Percentiles rank a stretch among this genome's conserved stretches.
Evolutionary conservation across 345 rosid genomes (phyloP).

Genomic region (Sonneratia alba): DNA sequence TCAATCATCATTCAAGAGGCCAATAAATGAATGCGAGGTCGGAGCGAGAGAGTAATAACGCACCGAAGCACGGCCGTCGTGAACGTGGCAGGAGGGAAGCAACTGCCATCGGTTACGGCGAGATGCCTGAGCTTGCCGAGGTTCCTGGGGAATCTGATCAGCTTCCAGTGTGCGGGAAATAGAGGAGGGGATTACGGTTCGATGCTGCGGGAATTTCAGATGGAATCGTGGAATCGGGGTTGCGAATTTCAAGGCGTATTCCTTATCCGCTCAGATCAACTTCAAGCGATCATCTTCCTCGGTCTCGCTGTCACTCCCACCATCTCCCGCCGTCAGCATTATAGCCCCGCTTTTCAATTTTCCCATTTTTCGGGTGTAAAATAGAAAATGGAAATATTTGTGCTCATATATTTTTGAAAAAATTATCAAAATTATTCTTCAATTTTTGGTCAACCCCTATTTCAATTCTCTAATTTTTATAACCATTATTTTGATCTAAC

Average conservation of each 20-base stretch:
- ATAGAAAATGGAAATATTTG: too few relatives aligned
- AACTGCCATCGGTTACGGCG: slow-evolving; percentile 38
- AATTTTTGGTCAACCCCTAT: too few relatives aligned
- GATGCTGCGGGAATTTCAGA: neutral
- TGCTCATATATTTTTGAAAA: too few relatives aligned
- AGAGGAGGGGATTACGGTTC: neutral
- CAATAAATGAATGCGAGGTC: neutral
- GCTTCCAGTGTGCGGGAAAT: neutral
- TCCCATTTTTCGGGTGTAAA: too few relatives aligned
- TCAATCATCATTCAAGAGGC: neutral
- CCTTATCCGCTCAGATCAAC: neutral
- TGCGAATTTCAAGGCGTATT: slow-evolving; percentile 1
- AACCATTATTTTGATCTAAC: too few relatives aligned
- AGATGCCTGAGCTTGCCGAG: neutral
- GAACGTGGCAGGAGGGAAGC: slow-evolving; percentile 20
- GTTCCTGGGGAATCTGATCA: neutral
- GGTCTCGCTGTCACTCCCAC: too few relatives aligned
- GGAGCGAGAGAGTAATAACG: neutral
- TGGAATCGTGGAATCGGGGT: neutral
- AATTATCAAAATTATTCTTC: too few relatives aligned
- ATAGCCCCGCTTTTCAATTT: too few relatives aligned
- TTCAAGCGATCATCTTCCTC: neutral
- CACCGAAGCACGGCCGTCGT: neutral
- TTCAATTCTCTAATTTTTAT: too few relatives aligned
- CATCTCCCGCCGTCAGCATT: neutral